Percentiles rank a stretch among this genome's conserved stretches.
Conservation (phyloP, 495 filamentous ascomycete species). For the Recurvomyces mirabilis region DNA sequence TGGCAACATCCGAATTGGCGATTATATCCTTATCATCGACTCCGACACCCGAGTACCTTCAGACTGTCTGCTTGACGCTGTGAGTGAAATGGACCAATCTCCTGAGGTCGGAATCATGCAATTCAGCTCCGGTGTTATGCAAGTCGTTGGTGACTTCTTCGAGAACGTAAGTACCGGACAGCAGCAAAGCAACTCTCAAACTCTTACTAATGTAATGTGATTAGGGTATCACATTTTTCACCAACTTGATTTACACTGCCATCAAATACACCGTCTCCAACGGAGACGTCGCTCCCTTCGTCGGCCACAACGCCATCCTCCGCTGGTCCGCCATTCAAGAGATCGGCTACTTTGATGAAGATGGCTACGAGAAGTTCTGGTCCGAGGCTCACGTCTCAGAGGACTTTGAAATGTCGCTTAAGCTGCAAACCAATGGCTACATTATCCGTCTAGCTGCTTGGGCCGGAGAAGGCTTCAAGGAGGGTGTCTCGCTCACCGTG, state of each 20-base stretch:
- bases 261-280: slow-evolving; percentile 70
- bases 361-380: slow-evolving; percentile 69
- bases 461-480: slow-evolving; percentile 67
- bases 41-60: slow-evolving; percentile 63
- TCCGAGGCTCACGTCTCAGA: slow-evolving; percentile 73
- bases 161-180: slow-evolving; percentile 22
- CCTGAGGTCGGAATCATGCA: slow-evolving; percentile 75
- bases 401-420: slow-evolving; percentile 78
- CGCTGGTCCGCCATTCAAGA: slow-evolving; percentile 71
- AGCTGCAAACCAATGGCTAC: slow-evolving; percentile 61
- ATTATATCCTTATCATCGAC: slow-evolving; percentile 65
- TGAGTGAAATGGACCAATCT: slow-evolving; percentile 68
- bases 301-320: slow-evolving; percentile 67
- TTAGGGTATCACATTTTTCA: slow-evolving; percentile 69
- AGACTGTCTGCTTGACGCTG: slow-evolving; percentile 67
- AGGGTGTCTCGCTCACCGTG: slow-evolving; percentile 73
- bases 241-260: slow-evolving; percentile 68
- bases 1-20: slow-evolving; percentile 67
- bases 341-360: slow-evolving; percentile 52
- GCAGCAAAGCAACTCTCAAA: slow-evolving; percentile 22
- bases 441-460: slow-evolving; percentile 64
- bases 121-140: slow-evolving; percentile 73
- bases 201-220: too few relatives aligned
- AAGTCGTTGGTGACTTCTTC: slow-evolving; percentile 41
- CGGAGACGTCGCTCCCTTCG: slow-evolving; percentile 67